Conservation (phyloP, 768 basidiomycete species). For the Boletus sp. region DNA sequence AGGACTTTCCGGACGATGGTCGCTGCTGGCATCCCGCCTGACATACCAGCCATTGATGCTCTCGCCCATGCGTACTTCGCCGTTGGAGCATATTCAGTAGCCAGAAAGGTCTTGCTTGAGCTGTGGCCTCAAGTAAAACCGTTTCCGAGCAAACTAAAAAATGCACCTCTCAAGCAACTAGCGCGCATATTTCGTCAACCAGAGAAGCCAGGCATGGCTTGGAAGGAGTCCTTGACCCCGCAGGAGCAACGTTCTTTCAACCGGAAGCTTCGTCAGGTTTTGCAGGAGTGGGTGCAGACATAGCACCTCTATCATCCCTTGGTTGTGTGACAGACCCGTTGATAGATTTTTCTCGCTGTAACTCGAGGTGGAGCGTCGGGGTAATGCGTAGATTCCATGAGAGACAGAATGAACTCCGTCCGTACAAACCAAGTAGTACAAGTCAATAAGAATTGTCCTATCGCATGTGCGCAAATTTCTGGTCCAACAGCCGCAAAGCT, state of each 20-base stretch:
- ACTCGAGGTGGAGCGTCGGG: neutral
- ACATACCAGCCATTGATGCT: constrained; percentile 68
- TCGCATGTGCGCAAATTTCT: constrained; percentile 46
- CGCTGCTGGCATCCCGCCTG: constrained; percentile 57
- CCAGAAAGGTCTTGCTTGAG: constrained; percentile 51
- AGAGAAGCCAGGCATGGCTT: constrained; percentile 9
- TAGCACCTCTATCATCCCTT: constrained; percentile 2
- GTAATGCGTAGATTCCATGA: constrained; percentile 5
- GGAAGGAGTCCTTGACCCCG: constrained; percentile 27
- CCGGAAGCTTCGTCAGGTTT: constrained; percentile 33
- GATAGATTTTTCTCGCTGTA: neutral
- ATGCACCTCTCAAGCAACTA: constrained; percentile 45
- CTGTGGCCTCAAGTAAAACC: constrained; percentile 66
- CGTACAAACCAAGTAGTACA: neutral
- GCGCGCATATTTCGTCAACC: constrained; percentile 41
- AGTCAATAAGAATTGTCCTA: constrained; percentile 8
- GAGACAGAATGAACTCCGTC: neutral
- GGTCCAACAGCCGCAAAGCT: constrained; percentile 71
- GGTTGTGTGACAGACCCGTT: neutral
- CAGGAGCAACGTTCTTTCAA: constrained; percentile 36
- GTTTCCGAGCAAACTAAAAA: constrained; percentile 49
- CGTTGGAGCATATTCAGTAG: constrained; percentile 47
- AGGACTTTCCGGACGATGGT: constrained; percentile 62
- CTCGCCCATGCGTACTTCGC: constrained; percentile 65
- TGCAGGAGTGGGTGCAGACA: constrained; percentile 24